Conservation (phyloP, 345 rosid genomes). For the Euphorbia tirucalli region DNA sequence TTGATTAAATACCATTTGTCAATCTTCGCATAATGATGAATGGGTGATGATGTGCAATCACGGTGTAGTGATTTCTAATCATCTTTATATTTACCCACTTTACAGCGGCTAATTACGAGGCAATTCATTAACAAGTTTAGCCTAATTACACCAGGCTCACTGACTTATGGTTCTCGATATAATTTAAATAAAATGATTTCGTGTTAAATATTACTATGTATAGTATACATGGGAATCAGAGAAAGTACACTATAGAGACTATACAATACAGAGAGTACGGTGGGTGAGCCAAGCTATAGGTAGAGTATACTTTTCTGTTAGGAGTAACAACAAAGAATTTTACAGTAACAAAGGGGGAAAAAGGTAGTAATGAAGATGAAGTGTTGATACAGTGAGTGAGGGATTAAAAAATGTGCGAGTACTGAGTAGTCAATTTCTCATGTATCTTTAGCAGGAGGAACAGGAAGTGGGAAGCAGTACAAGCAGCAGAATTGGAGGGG, state of each 20-base stretch:
- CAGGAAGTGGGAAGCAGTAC: slow-evolving; percentile 31
- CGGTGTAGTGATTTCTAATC: neutral
- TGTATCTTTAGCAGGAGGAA: slow-evolving; percentile 17
- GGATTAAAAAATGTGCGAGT: too few species aligned
- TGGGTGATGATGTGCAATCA: too few species aligned
- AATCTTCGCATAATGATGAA: too few species aligned
- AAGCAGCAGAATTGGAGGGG: slow-evolving; percentile 24
- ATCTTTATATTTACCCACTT: slow-evolving; percentile 1
- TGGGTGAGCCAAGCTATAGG: neutral
- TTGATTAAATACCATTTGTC: too few species aligned
- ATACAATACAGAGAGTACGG: neutral
- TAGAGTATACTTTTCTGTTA: neutral
- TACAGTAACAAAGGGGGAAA: neutral
- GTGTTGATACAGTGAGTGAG: neutral
- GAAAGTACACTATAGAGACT: neutral
- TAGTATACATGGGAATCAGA: neutral
- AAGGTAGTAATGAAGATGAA: neutral
- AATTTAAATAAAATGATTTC: too few species aligned
- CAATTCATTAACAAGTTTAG: neutral
- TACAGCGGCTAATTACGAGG: neutral
- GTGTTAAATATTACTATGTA: too few species aligned
- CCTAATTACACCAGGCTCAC: too few species aligned
- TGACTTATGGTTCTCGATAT: too few species aligned
- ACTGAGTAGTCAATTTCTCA: slow-evolving; percentile 12
- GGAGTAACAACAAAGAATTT: neutral